Base-by-base conservation (phyloP, 2,329 filamentous ascomycete genomes). In the Aureobasidium sp. region DNA sequence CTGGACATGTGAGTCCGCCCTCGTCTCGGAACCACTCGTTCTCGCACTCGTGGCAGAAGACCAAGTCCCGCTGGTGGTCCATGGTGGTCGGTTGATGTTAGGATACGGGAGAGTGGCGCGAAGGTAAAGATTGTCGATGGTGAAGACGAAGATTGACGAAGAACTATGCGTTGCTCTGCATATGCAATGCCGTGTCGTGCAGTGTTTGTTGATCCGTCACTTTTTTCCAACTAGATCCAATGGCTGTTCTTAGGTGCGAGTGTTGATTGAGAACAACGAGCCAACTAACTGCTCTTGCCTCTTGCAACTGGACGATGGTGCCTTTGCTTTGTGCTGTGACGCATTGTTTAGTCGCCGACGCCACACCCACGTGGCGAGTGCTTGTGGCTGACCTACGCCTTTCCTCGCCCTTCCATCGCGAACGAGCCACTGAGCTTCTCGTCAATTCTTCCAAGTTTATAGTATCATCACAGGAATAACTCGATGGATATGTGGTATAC, bases 1-100 rank as follows among this genome's bases (percentile, higher is more conserved):
- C 74, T 17, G 91, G 91, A 71, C 94, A 99, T 17, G 77, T 78
- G 65, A 96, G 76, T 29, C 82, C 86, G 66, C 82, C 80, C 66
- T 88, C 82, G 64, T 90, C 84, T 64, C 84, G 80, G 70, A 88
- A 90, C 91, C 91, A 97, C 73, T 96, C 88, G 66, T 88, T 77
- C 58, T 82, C 74, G 77, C 94, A 97, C 64, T 82, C 77, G 75
- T 97, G 91, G 75, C 94, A 99, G 74, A 83, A 95, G 61, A 97
- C 87, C 66, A 93, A 84, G 71, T 96, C 89, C 66, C 84, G 80
- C 57, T 68, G 64, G 41, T 63, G 64, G 34, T 51, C 59, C 59
- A 60, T 60, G 47, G 27, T 60, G 22, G 36, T 5, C 20, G 53
- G 15, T 1, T 7, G 12, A 15, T n/a, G n/a, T 12, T 41, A 29